Percentiles rank a stretch among this genome's conserved stretches.
Evolutionary conservation across 306 rosid species (phyloP).

Genomic region (Prunus davidiana): DNA sequence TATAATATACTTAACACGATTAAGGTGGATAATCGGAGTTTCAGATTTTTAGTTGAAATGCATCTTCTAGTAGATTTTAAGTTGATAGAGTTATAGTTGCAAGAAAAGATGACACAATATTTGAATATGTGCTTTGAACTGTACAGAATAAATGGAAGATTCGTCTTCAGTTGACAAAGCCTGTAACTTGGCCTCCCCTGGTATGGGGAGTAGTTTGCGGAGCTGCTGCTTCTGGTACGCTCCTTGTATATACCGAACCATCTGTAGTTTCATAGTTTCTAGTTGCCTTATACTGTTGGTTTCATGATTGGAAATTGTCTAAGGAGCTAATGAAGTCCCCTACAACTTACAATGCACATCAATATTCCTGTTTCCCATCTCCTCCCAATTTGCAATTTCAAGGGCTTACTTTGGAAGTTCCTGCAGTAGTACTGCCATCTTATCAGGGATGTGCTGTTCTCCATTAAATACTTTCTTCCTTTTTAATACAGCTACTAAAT

Average conservation of each 20-base stretch:
- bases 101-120: background rate
- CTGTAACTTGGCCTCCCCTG: slow-evolving; percentile 99
- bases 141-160: slow-evolving; percentile 95
- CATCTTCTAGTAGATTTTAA: background rate
- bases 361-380: background rate
- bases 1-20: background rate
- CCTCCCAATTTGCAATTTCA: background rate
- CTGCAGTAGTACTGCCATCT: background rate
- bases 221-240: slow-evolving; percentile 97
- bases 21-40: background rate
- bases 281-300: background rate
- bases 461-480: background rate
- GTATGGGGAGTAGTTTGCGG: slow-evolving; percentile 99
- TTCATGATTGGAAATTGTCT: background rate
- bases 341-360: background rate
- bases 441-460: background rate
- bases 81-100: background rate
- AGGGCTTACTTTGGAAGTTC: background rate
- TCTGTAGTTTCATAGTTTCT: slow-evolving; percentile 3
- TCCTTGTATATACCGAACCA: slow-evolving; percentile 1
- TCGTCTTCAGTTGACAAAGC: slow-evolving; percentile 97
- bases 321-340: background rate
- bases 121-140: slow-evolving; percentile 22
- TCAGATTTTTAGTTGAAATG: background rate
- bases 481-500: background rate